These are phyloP conservation scores for Neurospora tetrasperma DNA, from an alignment of 495 filamentous ascomycete species.

Conservation along the genomic window DNA sequence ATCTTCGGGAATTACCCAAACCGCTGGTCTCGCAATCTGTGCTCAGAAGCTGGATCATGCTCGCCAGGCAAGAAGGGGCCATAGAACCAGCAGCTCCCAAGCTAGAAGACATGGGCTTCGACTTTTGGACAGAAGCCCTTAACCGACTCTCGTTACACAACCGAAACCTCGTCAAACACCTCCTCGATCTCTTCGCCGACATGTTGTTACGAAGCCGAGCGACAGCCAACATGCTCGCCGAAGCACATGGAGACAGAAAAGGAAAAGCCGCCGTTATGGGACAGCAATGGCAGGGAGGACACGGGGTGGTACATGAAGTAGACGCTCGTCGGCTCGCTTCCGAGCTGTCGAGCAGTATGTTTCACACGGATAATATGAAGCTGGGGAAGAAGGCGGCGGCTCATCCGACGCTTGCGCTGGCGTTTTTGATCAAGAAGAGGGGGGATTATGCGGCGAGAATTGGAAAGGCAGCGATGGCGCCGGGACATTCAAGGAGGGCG, in stretches of 20 bases:
- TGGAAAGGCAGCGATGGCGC: background rate
- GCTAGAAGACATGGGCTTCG: slow-evolving; percentile 19
- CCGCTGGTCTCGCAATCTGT: slow-evolving; percentile 17
- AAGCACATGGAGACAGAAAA: background rate
- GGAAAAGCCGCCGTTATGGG: background rate
- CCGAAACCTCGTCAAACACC: slow-evolving; percentile 19
- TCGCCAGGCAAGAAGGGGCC: slow-evolving; percentile 18
- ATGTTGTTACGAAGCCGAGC: slow-evolving; percentile 5
- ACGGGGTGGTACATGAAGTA: slow-evolving; percentile 8
- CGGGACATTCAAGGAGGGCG: slow-evolving; percentile 2
- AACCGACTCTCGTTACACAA: slow-evolving; percentile 18
- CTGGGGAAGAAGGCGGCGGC: slow-evolving; percentile 7
- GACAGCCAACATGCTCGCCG: background rate
- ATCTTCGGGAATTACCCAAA: slow-evolving; percentile 18
- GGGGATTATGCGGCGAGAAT: slow-evolving; percentile 16
- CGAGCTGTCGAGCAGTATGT: slow-evolving; percentile 17
- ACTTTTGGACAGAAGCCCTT: slow-evolving; percentile 26
- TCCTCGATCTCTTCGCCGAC: slow-evolving; percentile 19
- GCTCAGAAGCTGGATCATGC: slow-evolving; percentile 17
- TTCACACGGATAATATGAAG: slow-evolving; percentile 12
- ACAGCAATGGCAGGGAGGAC: background rate
- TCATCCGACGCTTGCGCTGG: slow-evolving; percentile 21
- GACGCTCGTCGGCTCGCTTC: slow-evolving; percentile 17
- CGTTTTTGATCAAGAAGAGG: slow-evolving; percentile 21
- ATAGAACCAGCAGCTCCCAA: slow-evolving; percentile 14